These are phyloP conservation scores for Ogataea sp. DNA, from an alignment of 805 yeast genomes.

Conservation along the genomic window DNA sequence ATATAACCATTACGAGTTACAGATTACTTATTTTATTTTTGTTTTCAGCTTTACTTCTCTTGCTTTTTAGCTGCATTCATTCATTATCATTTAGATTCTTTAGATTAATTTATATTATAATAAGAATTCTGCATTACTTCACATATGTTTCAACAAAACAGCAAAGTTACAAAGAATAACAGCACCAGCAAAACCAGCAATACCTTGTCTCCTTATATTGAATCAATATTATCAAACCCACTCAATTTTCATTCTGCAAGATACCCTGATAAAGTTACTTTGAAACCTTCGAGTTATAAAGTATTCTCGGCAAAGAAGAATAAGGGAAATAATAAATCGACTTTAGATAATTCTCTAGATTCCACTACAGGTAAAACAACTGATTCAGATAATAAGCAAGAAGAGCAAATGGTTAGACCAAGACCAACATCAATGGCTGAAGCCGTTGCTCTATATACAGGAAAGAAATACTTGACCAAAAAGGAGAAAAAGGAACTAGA, in stretches of 20 bases:
- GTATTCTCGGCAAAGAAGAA: conserved; percentile 23
- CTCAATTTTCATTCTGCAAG: conserved; percentile 56
- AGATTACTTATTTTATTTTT: too few relatives aligned
- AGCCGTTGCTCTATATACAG: conserved; percentile 51
- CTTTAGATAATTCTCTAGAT: conserved; percentile 1
- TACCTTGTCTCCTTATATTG: conserved; percentile 44
- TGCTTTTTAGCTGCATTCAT: too few relatives aligned
- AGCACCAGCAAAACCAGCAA: conserved; percentile 1
- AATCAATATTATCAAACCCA: conserved; percentile 54
- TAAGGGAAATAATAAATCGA: too few relatives aligned
- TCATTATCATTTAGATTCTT: too few relatives aligned
- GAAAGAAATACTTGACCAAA: conserved; percentile 43
- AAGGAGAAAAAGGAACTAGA: conserved; percentile 28
- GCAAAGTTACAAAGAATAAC: background rate
- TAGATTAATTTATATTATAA: too few relatives aligned
- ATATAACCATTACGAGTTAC: too few relatives aligned
- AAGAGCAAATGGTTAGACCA: conserved; percentile 4
- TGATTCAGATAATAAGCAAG: too few relatives aligned
- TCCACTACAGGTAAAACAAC: too few relatives aligned
- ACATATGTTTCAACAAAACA: conserved; percentile 5
- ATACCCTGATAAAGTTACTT: conserved; percentile 38
- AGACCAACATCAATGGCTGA: conserved; percentile 45
- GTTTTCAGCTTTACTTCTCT: too few relatives aligned
- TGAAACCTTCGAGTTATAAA: conserved; percentile 41
- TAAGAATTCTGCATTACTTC: background rate